Base-by-base conservation (phyloP, 768 basidiomycete genomes). In the Pleurotus eryngii region DNA sequence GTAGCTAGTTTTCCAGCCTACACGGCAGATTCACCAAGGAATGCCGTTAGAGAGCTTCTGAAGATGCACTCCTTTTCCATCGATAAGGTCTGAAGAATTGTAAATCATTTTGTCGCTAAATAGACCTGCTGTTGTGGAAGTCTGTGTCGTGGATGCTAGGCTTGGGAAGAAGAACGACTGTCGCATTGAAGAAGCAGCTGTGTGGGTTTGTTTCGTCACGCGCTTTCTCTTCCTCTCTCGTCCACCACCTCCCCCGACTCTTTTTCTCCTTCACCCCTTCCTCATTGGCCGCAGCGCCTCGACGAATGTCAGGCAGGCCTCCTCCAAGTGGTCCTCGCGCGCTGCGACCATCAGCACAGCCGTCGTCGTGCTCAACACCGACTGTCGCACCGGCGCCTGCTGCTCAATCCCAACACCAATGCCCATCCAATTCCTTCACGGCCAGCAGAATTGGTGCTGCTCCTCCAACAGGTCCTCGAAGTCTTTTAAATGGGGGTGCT, bases 251-350 rank as follows among this genome's bases (percentile, higher is more conserved):
- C 55, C 48, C 49, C 59, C 57, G 51, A 48, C 37, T 27, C 60
- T 58, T 56, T 42, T 54, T 26, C 38, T 42, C 49, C 57, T 46
- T 47, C 58, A 43, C 46, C 51, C 55, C 64, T 62, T 45, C 49
- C 57, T 55, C 37, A 55, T 53, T 59, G 53, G 58, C 58, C 59
- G 37, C 59, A 22, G n/a, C 57, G 49, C 57, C 24, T 27, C 46
- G 30, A 55, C 56, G 58, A 50, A 89, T 90, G 89, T 89, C 88
- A 71, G 87, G 88, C 67, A 89, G 86, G 75, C 84, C 82, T 51
- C 89, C 89, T 64, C 89, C 89, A 62, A 81, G 77, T 62, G 89
- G 88, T 56, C 89, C 89, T 46, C 75, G 89, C 59, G 89, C 89
- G 46, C 76, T 91, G 59, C 65, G 83, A 60, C 81, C 81, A 58